Evolutionary conservation across 2,329 filamentous ascomycete species (phyloP).

Genomic region (Colletotrichum truncatum): DNA sequence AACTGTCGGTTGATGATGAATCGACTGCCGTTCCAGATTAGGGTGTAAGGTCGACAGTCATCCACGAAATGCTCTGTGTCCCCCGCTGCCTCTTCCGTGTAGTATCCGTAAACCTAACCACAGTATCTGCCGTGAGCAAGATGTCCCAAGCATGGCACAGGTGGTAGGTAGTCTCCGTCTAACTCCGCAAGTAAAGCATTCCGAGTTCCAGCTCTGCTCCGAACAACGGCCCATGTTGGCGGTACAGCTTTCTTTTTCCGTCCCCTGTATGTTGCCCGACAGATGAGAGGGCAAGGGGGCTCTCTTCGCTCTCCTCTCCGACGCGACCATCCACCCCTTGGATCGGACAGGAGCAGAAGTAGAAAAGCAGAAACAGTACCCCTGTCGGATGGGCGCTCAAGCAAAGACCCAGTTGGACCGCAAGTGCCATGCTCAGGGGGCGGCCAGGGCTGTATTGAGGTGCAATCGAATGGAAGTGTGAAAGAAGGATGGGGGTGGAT

Average conservation of each 20-base stretch:
- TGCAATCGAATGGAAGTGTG: slow-evolving; percentile 1
- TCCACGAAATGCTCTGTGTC: no score
- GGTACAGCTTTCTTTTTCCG: slow-evolving; percentile 2
- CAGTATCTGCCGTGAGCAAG: no score
- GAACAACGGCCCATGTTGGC: slow-evolving; percentile 11
- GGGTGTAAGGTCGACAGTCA: not conserved
- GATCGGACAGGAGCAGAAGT: not conserved
- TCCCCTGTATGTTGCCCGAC: not conserved
- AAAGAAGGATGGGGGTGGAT: not conserved
- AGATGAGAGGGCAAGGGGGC: not conserved
- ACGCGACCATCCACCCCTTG: not conserved
- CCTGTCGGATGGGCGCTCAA: not conserved
- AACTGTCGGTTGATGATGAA: not conserved
- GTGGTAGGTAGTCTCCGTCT: not conserved
- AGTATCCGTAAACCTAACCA: no score
- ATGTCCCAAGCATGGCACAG: not conserved
- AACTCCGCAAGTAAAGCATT: not conserved
- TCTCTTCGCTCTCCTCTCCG: not conserved
- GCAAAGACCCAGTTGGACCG: slow-evolving; percentile 18
- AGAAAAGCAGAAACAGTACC: not conserved
- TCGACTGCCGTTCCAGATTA: not conserved
- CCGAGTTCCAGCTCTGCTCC: slow-evolving; percentile 3
- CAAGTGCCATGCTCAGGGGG: not conserved
- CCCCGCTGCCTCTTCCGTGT: not conserved
- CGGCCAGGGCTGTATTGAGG: slow-evolving; percentile 1